Conservation (phyloP, 2,329 filamentous ascomycete species). For the Sporothrix brasiliensis region DNA sequence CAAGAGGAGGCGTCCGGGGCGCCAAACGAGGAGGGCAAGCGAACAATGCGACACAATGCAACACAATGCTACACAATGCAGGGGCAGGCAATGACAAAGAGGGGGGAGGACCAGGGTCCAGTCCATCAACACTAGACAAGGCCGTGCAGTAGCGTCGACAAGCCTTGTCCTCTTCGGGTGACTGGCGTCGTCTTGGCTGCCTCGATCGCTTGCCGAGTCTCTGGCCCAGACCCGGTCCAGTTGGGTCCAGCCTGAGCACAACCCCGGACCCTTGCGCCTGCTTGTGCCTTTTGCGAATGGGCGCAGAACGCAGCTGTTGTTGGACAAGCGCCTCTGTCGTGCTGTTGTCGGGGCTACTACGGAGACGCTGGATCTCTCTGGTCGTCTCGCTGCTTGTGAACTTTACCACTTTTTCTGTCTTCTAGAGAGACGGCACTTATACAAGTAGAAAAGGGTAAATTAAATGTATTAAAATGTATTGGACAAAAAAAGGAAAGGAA, state of each 20-base stretch:
- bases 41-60: not conserved
- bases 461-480: not conserved
- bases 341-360: not conserved
- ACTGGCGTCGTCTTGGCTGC: not conserved
- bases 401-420: conserved; percentile 10
- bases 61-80: conserved; percentile 10
- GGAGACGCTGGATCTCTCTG: conserved; percentile 10
- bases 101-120: not conserved
- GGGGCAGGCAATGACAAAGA: not conserved
- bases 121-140: conserved; percentile 3
- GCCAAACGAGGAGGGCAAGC: no score
- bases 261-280: not conserved
- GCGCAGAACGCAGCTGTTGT: conserved; percentile 20
- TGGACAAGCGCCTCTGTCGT: conserved; percentile 11
- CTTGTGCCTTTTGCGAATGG: not conserved
- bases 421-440: not conserved
- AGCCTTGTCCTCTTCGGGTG: conserved; percentile 16
- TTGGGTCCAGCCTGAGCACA: not conserved
- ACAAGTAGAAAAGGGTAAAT: no score
- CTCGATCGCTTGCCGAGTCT: not conserved
- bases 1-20: no score
- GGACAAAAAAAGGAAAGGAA: no score
- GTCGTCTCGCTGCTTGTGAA: not conserved
- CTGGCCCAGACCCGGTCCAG: not conserved
- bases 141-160: conserved; percentile 19